Base-by-base conservation (phyloP, 2,329 filamentous ascomycete species). In the Leptographium lundbergii region DNA sequence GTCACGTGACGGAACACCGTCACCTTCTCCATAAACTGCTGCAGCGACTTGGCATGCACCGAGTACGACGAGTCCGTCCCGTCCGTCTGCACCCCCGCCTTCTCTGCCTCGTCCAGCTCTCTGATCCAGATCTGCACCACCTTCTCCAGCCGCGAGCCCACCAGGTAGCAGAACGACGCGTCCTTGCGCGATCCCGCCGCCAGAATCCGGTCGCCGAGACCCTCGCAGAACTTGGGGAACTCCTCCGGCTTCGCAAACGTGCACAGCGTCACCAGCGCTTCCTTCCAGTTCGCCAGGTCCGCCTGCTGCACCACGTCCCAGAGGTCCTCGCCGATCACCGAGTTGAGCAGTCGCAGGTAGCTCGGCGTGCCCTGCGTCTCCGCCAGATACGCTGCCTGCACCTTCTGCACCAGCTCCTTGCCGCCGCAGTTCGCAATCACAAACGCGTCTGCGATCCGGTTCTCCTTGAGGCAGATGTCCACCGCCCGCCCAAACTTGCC, bases 301-400 rank as follows among this genome's bases (percentile, higher is more conserved):
- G 92, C 94, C 68, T 99, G 99, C 74, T 97, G 90, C 9, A 97
- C 94, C 53, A 97, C 82, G 73, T 99, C 94, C 94, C 92, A 97
- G 1, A 99, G 80, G 68, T 99, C 96, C 78, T 97, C 97, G 62
- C 88, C 86, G 60, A 96, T 91, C 57, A 99, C 89, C 6, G 92
- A 96, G 57, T 89, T 87, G 58, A 99, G 79, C 10, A 99, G 79
- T 51, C 95, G 87, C 59, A 97, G 77, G 68, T 99, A 99, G 73
- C 92, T 97, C 1, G 95, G 92, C 32, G 87, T 86, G 60, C 86
- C 86, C 9, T 82, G 80, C 72, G 91, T 90, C 67, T 87, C 87
- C 60, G 89, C 87, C 63, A 99, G 84, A 70, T 99, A 99, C 14
- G 91, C 85, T 61, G 88, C 81, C 72, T 97, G 94, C 6, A 92